Evolutionary conservation across 2,329 filamentous ascomycete species (phyloP), one percentile per base, ranked within the genome.

Genomic region (Acarospora socialis): DNA sequence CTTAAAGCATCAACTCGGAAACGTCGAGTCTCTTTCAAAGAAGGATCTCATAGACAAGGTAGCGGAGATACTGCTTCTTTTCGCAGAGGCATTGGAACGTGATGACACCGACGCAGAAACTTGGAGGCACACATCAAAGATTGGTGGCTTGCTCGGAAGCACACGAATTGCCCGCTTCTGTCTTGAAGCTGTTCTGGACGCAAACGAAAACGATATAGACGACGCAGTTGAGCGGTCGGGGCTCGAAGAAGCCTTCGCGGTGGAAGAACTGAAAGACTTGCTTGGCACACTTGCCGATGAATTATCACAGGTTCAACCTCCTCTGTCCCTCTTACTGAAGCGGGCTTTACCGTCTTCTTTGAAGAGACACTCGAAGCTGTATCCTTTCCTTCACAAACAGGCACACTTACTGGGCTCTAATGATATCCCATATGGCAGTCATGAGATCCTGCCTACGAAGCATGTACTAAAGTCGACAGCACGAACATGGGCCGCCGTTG

Each of bases 81-180:
- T 77, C 40, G 68, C 70, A 3, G 63, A 73, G 41, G 72, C 73
- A 2, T 52, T 77, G 34, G 71, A 77, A 46, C 68, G 72, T 34
- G 73, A 77, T 47, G 72, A 77, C 38, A 65, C 66, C 4, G 73
- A 77, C 44, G 51, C 74, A 22, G 71, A 77, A 44, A 53, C 77
- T 14, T 77, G 73, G 73, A 60, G 72, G 36, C 66, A 70, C 40
- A 63, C 68, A 14, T 66, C 70, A 13, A 64, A 69, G 12, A 62
- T 77, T 3, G 65, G 68, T 7, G 60, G 63, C 32, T 58, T 72
- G 31, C 51, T 76, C 7, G 61, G 67, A 30, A 75, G 71, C 44
- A 62, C 61, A 43, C 63, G 73, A 9, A 56, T 76, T 21, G 63
- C 65, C 10, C 62, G 73, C 17, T 77, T 67, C 45, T 76, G 73